Percentiles rank a stretch among this genome's conserved stretches.
Conservation (phyloP, 208 protist genomes). For the Phytomonas sp. region DNA sequence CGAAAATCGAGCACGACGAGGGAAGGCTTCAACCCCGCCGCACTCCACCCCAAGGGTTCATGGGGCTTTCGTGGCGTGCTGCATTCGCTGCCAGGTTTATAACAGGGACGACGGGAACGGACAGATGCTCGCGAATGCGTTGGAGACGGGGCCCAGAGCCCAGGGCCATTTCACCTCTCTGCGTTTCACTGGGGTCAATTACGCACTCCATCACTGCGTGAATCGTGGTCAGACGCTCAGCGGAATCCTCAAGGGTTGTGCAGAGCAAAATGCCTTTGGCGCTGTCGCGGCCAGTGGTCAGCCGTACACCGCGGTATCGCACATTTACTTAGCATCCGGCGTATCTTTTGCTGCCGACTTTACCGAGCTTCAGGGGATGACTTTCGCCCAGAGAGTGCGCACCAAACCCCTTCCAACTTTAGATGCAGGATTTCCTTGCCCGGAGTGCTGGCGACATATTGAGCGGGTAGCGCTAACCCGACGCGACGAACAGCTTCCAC, state of each 20-base stretch:
- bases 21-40: background rate
- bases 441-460: constrained; percentile 70
- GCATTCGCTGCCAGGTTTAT: background rate
- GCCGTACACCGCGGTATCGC: constrained; percentile 33
- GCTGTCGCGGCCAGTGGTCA: constrained; percentile 59
- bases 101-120: background rate
- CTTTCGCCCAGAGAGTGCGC: background rate
- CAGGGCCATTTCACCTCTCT: background rate
- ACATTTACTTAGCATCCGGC: constrained; percentile 40
- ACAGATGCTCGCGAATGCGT: background rate
- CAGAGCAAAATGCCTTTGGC: constrained; percentile 84
- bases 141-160: background rate
- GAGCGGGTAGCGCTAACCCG: constrained; percentile 36
- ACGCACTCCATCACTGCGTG: constrained; percentile 50
- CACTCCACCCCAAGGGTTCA: background rate
- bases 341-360: background rate
- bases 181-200: constrained; percentile 60
- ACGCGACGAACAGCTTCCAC: constrained; percentile 16
- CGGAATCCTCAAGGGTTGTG: constrained; percentile 79
- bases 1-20: background rate
- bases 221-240: constrained; percentile 36
- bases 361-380: background rate
- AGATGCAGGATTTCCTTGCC: constrained; percentile 47
- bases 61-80: background rate
- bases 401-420: background rate